Evolutionary conservation across 148 eudicot species (phyloP).

Genomic region (Gaultheria prostrata): DNA sequence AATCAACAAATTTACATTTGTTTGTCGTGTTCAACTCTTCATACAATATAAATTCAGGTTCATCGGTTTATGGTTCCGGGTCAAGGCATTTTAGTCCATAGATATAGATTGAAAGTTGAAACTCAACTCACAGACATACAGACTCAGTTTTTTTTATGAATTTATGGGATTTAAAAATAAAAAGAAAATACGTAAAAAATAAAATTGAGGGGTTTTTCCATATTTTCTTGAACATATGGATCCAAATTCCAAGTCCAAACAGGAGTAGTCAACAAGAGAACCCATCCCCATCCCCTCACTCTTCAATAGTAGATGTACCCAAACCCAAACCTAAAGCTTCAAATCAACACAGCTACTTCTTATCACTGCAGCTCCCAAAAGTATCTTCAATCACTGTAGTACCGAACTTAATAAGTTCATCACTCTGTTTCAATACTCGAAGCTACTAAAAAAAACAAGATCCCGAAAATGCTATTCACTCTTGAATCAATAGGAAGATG

Average conservation of each 20-base stretch:
- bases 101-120: neutral
- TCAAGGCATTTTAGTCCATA: neutral
- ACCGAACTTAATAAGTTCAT: neutral
- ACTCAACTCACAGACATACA: no score
- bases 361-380: neutral
- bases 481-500: neutral
- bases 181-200: no score
- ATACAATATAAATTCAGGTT: neutral
- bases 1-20: no score
- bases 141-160: no score
- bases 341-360: neutral
- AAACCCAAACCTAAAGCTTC: neutral
- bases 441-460: neutral
- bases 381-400: neutral
- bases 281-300: neutral
- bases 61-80: neutral
- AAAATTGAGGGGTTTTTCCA: no score
- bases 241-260: neutral
- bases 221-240: neutral
- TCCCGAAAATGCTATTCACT: neutral
- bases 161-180: no score
- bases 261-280: conserved; percentile 4
- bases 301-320: neutral
- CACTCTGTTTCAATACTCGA: neutral
- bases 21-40: no score